These are phyloP conservation scores for Ceratocystis albifundus DNA, from an alignment of 2,329 filamentous ascomycete species.

Conservation along the genomic window DNA sequence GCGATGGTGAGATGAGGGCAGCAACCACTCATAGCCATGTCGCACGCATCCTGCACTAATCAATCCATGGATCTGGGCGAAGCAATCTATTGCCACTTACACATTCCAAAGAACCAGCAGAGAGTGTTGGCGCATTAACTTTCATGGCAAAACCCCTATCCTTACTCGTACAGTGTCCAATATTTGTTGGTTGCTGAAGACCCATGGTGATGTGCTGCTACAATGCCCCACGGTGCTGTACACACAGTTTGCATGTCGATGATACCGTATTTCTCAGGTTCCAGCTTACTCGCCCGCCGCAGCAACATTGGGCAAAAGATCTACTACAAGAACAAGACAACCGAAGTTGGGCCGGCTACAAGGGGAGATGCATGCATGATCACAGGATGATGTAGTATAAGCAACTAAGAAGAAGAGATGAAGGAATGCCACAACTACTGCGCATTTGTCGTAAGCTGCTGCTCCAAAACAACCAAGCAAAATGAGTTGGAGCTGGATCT, in stretches of 20 bases:
- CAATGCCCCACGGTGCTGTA: background rate
- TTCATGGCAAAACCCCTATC: background rate
- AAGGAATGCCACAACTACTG: background rate
- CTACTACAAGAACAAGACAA: background rate
- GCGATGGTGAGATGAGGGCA: background rate
- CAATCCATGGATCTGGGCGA: too few species aligned
- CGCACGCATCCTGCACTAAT: background rate
- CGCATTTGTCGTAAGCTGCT: background rate
- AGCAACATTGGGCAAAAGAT: background rate
- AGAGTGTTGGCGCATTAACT: background rate
- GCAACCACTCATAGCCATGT: background rate
- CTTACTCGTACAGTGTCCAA: background rate
- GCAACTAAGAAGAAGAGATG: background rate
- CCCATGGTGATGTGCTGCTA: background rate
- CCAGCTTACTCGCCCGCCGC: background rate
- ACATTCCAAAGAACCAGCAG: too few species aligned
- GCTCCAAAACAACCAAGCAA: background rate
- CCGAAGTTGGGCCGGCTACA: constrained; percentile 4
- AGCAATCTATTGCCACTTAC: too few species aligned
- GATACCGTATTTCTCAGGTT: background rate
- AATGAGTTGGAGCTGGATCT: background rate
- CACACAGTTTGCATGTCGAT: background rate
- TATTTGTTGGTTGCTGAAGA: background rate
- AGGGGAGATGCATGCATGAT: background rate
- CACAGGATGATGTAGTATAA: background rate